Conservation (phyloP, 306 rosid species). For the Hippophae tibetana region DNA sequence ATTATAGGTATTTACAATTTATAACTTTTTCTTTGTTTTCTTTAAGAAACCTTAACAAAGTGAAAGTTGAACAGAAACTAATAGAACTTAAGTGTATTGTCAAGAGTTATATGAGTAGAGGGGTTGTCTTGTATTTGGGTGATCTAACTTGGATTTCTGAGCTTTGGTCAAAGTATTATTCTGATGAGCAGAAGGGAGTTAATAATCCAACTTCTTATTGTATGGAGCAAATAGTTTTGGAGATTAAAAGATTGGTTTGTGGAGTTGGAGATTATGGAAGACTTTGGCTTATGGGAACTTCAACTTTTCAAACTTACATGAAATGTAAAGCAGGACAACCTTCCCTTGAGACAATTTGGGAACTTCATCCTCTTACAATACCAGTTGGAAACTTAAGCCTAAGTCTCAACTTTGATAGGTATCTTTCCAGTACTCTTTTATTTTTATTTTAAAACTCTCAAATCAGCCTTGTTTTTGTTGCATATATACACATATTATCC, state of each 20-base stretch:
- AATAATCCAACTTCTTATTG: too few relatives aligned
- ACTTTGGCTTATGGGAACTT: conserved; percentile 60
- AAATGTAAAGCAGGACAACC: conserved; percentile 57
- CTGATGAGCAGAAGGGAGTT: background rate
- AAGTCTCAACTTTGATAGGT: conserved; percentile 71
- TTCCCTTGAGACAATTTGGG: conserved; percentile 71
- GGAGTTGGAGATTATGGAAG: conserved; percentile 45
- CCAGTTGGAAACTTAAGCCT: conserved; percentile 69
- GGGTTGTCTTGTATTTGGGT: conserved; percentile 66
- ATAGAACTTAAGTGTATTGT: conserved; percentile 54
- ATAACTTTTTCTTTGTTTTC: conserved; percentile 56
- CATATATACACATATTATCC: too few relatives aligned
- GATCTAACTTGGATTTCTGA: conserved; percentile 73
- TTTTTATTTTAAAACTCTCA: too few relatives aligned
- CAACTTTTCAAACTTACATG: conserved; percentile 59
- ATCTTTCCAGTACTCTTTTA: background rate
- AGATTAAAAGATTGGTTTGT: conserved; percentile 49
- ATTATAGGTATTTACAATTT: conserved; percentile 41
- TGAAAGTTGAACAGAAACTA: conserved; percentile 55
- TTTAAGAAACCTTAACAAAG: conserved; percentile 43
- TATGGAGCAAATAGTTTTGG: conserved; percentile 62
- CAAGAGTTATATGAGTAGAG: conserved; percentile 57
- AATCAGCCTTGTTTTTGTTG: too few relatives aligned
- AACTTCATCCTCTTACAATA: conserved; percentile 63
- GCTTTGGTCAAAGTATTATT: conserved; percentile 53